phyloP scores from a whole-genome alignment of 306 rosid genomes.

The Pyrus bretschneideri region DNA sequence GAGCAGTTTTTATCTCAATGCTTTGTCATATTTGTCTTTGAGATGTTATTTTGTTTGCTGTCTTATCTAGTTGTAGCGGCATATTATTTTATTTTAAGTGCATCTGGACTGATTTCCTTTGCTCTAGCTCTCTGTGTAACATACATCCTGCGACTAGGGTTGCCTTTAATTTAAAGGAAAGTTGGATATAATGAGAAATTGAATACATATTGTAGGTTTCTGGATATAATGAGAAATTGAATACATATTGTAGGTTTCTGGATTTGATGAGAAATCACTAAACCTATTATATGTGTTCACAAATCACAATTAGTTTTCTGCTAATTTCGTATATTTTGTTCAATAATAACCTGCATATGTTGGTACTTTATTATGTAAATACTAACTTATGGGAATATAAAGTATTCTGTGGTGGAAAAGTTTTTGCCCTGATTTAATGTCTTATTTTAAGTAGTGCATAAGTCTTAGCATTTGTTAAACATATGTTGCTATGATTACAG shows the following conservation, averaged over 20 bases:
- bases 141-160: neutral
- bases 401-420: neutral
- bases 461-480: neutral
- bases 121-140: neutral
- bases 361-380: neutral
- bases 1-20: neutral
- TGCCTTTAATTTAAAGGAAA: neutral
- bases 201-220: neutral
- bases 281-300: neutral
- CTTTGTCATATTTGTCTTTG: neutral
- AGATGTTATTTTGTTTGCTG: neutral
- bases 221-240: neutral
- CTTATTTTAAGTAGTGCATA: neutral
- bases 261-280: neutral
- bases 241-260: neutral
- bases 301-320: neutral
- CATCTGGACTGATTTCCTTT: neutral
- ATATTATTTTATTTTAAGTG: neutral
- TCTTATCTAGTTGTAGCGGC: neutral
- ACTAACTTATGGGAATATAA: neutral
- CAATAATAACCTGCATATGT: neutral
- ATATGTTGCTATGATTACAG: constrained; percentile 30
- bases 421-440: neutral
- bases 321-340: neutral
- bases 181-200: neutral